These are phyloP conservation scores for Kwoniella newhampshirensis DNA, from an alignment of 768 basidiomycete genomes.

Conservation along the genomic window DNA sequence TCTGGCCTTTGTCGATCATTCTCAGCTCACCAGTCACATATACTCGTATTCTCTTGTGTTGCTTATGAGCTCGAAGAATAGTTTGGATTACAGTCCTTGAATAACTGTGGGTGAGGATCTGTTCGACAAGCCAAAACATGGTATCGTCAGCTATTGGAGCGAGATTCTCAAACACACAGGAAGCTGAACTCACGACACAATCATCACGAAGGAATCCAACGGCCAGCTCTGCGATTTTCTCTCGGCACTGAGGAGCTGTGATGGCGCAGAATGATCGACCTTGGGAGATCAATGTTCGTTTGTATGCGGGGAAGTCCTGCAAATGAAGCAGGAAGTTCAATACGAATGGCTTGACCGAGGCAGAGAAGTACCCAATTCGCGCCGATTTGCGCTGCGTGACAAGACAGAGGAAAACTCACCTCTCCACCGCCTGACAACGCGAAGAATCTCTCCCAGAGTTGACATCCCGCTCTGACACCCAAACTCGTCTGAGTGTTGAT, in stretches of 20 bases:
- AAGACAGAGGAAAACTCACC: slow-evolving; percentile 23
- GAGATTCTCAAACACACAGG: too few species aligned
- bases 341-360: neutral
- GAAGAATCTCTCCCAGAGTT: slow-evolving; percentile 53
- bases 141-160: neutral
- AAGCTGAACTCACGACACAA: slow-evolving; percentile 58
- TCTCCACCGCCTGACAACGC: slow-evolving; percentile 44
- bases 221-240: slow-evolving; percentile 84
- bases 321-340: neutral
- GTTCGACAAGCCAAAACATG: slow-evolving; percentile 9
- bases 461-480: slow-evolving; percentile 53
- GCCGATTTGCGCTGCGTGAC: too few species aligned
- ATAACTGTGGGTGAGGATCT: slow-evolving; percentile 97
- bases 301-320: slow-evolving; percentile 80
- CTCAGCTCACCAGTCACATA: slow-evolving; percentile 70
- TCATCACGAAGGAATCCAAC: slow-evolving; percentile 93
- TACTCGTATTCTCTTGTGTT: slow-evolving; percentile 87
- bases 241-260: slow-evolving; percentile 79
- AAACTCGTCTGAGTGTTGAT: slow-evolving; percentile 48
- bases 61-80: slow-evolving; percentile 79
- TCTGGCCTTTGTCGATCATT: too few species aligned
- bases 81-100: slow-evolving; percentile 94
- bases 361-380: neutral
- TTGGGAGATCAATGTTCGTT: slow-evolving; percentile 76
- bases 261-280: slow-evolving; percentile 69